phyloP scores from a whole-genome alignment of 352 stramenopile genomes.

The Blastocystis sp. region DNA sequence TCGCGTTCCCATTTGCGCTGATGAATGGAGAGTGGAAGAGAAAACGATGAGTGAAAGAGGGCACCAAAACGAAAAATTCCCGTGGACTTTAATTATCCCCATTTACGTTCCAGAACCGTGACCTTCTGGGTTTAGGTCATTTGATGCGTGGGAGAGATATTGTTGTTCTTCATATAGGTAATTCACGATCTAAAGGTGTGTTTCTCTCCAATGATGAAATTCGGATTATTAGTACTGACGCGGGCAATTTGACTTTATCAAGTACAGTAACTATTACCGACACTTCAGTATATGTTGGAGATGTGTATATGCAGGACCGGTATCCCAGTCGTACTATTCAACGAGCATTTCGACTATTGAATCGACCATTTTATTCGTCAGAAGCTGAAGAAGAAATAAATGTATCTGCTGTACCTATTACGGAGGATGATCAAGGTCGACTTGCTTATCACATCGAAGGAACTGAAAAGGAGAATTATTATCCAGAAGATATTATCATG shows the following conservation, averaged over 20 bases:
- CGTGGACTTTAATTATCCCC: too few relatives aligned
- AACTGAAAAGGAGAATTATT: background rate
- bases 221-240: background rate
- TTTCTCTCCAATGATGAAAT: background rate
- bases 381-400: constrained; percentile 9
- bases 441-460: constrained; percentile 8
- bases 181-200: background rate
- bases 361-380: background rate
- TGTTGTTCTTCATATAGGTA: background rate
- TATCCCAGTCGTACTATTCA: background rate
- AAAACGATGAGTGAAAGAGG: too few relatives aligned
- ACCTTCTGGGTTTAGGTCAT: background rate
- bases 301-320: background rate
- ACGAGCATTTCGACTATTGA: background rate
- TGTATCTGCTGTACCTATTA: background rate
- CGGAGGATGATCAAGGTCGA: background rate
- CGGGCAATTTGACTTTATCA: background rate
- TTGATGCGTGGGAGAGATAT: constrained; percentile 29
- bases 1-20: background rate
- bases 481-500: constrained; percentile 11
- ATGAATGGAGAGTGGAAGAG: background rate
- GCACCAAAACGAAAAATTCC: background rate
- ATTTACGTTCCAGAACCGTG: background rate
- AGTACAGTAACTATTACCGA: background rate
- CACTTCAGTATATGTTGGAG: background rate